Base-by-base conservation (phyloP, 2,329 filamentous ascomycete genomes). In the Colletotrichum euphorbiae region DNA sequence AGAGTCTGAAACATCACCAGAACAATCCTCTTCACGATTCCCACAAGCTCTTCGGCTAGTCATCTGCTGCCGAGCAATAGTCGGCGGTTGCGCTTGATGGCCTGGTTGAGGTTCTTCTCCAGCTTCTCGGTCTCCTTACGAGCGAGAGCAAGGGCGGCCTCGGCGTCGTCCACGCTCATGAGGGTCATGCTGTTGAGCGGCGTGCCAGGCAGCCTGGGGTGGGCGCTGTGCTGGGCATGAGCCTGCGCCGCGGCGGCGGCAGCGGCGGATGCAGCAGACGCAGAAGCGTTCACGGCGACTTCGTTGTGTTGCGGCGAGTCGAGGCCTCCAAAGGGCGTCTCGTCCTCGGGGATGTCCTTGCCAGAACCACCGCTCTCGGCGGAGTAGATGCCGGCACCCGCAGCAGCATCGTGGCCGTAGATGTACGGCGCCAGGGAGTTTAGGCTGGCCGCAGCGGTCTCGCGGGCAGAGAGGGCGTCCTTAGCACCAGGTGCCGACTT, bases 101-200 rank as follows among this genome's bases (percentile, higher is more conserved):
- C 75, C 48, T 83, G 81, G 74, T 87, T 87, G 62, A 91, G 77
- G 50, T 80, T 85, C 80, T 89, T 90, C 78, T 91, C 89, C 33
- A 90, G 75, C 73, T 82, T 85, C 71, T 90, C 88, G 6, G 86
- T 85, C 75, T 91, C 89, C 74, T 85, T 87, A 57, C 84, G 82
- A 31, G 86, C 84, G 42, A 83, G 76, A 21, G 76, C 72, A 48
- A 87, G 79, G 51, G 85, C 85, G 63, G 79, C 80, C 78, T 92
- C 90, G 2, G 89, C 85, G 67, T 91, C 90, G 70, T 90, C 85
- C 2, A 90, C 82, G 54, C 81, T 87, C 82, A 91, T 86, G 7
- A 89, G 78, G 5, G 85, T 84, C 70, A 87, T 85, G 66, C 81
- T 83, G 40, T 79, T 80, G 58, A 83, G 80, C n/a, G 80, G 76